Base-by-base conservation (phyloP, 345 rosid genomes). In the Pelargonium nanum region DNA sequence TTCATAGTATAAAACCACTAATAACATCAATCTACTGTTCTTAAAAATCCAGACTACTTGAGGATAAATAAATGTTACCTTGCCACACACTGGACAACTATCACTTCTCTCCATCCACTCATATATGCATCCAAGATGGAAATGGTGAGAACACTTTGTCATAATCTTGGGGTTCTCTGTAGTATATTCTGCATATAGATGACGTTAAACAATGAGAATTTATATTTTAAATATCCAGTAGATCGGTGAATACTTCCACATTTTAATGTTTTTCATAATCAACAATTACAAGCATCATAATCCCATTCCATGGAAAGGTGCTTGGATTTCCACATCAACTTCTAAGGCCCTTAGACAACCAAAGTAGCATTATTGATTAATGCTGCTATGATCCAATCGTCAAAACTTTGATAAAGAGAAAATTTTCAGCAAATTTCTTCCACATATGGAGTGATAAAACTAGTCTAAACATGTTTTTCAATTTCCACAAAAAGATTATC, bases 41-140 rank as follows among this genome's bases (percentile, higher is more conserved):
- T 40, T 9, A 28, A 7, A 3, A 28, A 28, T 28, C 3, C 3
- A 28, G 32, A 28, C 7, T 2, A 28, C 32, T 28, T 28, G 7
- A 28, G 32, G 32, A 28, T 3, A 28, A 28, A 28, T 28, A 45
- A 65, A 65, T 26, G 0, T 65, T 79, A 93, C 99, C 99, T 85
- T 87, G 72, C 99, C 96, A 68, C 99, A 93, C 66, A 93, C 94
- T 22, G 99, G 97, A 72, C 99, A 93, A 75, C 69, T 80, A 34
- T 93, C 97, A 78, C 97, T 93, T 85, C 97, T 89, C 80, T 93
- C 99, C 97, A 84, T 93, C 99, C 99, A 93, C 75, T 89, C 99
- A 63, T 89, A 93, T 73, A 93, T 93, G 83, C 99, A 93, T 76
- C 97, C 80, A 59, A 93, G 99, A 68, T 93, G 99, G 79, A 84